phyloP scores from a whole-genome alignment of 768 basidiomycete species.

The Mycena kentingensis region DNA sequence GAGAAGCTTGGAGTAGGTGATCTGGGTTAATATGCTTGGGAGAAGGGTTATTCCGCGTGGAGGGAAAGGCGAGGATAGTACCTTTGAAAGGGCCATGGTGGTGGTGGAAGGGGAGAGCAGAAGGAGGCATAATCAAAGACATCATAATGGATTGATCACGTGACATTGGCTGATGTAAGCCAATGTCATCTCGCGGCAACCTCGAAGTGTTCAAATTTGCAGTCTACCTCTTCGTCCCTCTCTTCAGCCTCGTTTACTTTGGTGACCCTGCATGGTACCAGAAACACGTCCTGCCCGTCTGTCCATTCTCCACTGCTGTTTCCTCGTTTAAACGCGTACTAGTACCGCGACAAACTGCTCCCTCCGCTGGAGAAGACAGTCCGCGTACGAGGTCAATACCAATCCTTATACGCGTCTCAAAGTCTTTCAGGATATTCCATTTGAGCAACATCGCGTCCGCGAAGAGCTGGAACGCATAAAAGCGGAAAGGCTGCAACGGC shows the following conservation, averaged over 20 bases:
- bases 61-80: conserved; percentile 19
- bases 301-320: conserved; percentile 9
- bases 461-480: conserved; percentile 75
- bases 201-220: conserved; percentile 91
- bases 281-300: conserved; percentile 72
- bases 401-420: background rate
- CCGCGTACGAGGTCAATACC: conserved; percentile 37
- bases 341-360: conserved; percentile 78
- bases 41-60: background rate
- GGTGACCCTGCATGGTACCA: conserved; percentile 89
- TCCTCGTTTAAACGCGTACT: background rate
- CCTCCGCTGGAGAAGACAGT: conserved; percentile 59
- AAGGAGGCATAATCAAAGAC: too few species aligned
- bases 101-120: conserved; percentile 9
- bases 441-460: conserved; percentile 63
- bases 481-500: conserved; percentile 53
- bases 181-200: conserved; percentile 64
- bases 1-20: conserved; percentile 57
- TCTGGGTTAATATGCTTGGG: conserved; percentile 69
- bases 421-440: conserved; percentile 55
- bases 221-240: conserved; percentile 83
- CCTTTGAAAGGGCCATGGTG: conserved; percentile 66
- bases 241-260: conserved; percentile 78
- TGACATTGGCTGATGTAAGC: background rate
- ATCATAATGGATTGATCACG: background rate